phyloP scores from a whole-genome alignment of 305 asterid genomes.

The Fraxinus velutina region DNA sequence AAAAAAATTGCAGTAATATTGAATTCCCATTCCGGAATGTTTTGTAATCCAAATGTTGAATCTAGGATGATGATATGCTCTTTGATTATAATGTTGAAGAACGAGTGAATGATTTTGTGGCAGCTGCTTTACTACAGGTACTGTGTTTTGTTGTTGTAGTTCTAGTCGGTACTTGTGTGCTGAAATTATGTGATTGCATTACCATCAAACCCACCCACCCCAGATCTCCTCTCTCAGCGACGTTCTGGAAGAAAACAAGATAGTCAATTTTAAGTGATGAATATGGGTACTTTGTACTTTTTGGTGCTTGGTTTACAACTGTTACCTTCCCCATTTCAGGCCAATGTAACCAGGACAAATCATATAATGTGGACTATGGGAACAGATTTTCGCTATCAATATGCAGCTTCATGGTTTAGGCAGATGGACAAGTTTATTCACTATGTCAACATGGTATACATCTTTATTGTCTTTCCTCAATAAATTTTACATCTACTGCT shows the following conservation, averaged over 20 bases:
- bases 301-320: conserved; percentile 18
- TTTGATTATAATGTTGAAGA: conserved; percentile 75
- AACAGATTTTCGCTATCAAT: conserved; percentile 78
- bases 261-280: conserved; percentile 7
- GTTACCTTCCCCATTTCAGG: conserved; percentile 38
- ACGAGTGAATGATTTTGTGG: conserved; percentile 78
- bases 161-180: conserved; percentile 15
- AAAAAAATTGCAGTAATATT: conserved; percentile 17
- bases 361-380: conserved; percentile 95
- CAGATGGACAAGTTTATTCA: conserved; percentile 92
- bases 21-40: conserved; percentile 14
- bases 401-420: conserved; percentile 80
- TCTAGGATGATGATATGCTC: conserved; percentile 68
- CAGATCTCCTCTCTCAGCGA: neutral
- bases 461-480: conserved; percentile 1
- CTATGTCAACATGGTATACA: conserved; percentile 68
- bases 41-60: conserved; percentile 22
- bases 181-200: conserved; percentile 7
- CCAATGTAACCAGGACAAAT: conserved; percentile 71
- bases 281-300: conserved; percentile 10
- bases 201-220: neutral
- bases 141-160: conserved; percentile 5
- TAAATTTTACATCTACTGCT: neutral
- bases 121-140: conserved; percentile 79
- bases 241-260: neutral